phyloP scores from a whole-genome alignment of 345 rosid genomes.

The Eucalyptus cladocalyx region DNA sequence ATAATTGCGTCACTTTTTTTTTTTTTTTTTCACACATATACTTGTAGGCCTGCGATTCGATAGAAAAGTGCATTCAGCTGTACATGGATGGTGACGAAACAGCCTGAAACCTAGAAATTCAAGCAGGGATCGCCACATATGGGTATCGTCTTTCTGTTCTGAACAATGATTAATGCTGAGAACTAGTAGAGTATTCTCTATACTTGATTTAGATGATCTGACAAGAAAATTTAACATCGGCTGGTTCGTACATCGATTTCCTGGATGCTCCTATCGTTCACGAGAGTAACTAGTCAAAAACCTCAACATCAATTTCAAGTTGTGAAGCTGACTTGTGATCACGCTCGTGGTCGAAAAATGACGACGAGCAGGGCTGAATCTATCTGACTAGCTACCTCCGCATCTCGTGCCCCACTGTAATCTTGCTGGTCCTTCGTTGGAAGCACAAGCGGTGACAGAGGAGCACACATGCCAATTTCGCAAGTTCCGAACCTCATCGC shows the following conservation, averaged over 20 bases:
- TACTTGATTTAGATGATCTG: neutral
- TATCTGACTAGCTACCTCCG: too few species aligned
- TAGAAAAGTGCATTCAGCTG: neutral
- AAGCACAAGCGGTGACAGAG: too few species aligned
- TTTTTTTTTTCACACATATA: neutral
- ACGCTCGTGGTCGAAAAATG: too few species aligned
- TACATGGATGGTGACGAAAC: neutral
- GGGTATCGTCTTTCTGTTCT: neutral
- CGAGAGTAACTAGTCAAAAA: neutral
- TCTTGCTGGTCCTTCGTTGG: too few species aligned
- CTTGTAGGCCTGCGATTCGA: neutral
- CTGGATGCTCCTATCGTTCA: neutral
- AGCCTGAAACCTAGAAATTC: neutral
- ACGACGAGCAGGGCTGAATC: too few species aligned
- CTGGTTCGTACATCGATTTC: neutral
- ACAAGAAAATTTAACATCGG: neutral
- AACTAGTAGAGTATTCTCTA: neutral
- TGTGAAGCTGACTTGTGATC: too few species aligned
- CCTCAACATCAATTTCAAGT: too few species aligned
- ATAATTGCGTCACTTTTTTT: accelerated
- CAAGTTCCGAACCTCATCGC: neutral
- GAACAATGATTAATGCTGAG: neutral
- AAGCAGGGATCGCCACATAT: neutral
- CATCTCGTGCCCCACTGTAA: too few species aligned
- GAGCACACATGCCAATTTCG: neutral